A percentile compares a stretch with the other conserved stretches of the same genome.
phyloP scores from a whole-genome alignment of 78 protist genomes.

The Creolimax fragrantissima region DNA sequence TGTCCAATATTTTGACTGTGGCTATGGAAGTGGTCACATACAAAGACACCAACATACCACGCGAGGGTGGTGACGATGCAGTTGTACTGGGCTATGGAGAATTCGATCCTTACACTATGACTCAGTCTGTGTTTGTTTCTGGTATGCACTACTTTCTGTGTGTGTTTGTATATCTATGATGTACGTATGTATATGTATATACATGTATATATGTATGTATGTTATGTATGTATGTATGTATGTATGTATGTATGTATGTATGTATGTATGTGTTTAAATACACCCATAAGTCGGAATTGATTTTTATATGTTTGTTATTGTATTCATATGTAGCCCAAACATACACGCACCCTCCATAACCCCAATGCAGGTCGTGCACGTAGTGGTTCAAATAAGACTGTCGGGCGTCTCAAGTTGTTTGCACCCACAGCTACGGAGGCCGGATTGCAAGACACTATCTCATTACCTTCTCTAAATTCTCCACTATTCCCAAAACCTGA shows the following conservation, averaged over 20 bases:
- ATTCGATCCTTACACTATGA: neutral
- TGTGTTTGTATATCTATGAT: neutral
- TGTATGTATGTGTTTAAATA: too few relatives aligned
- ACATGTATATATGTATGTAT: neutral
- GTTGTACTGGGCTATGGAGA: neutral
- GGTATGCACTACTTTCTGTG: neutral
- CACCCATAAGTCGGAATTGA: too few relatives aligned
- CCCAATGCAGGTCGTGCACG: neutral
- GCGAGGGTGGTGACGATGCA: neutral
- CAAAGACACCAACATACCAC: neutral
- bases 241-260: too few relatives aligned
- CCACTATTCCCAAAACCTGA: neutral
- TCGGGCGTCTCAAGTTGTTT: neutral
- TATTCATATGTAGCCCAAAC: too few relatives aligned
- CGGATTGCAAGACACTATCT: neutral
- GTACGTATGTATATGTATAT: neutral
- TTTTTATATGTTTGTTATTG: too few relatives aligned
- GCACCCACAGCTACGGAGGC: neutral
- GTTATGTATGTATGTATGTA: neutral
- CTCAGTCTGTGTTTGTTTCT: neutral
- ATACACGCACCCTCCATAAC: too few relatives aligned
- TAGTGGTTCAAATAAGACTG: neutral
- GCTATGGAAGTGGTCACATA: neutral
- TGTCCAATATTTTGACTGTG: neutral
- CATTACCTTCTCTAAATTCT: neutral